Conservation (phyloP, 2,329 filamentous ascomycete species). For the Xylaria sp. region DNA sequence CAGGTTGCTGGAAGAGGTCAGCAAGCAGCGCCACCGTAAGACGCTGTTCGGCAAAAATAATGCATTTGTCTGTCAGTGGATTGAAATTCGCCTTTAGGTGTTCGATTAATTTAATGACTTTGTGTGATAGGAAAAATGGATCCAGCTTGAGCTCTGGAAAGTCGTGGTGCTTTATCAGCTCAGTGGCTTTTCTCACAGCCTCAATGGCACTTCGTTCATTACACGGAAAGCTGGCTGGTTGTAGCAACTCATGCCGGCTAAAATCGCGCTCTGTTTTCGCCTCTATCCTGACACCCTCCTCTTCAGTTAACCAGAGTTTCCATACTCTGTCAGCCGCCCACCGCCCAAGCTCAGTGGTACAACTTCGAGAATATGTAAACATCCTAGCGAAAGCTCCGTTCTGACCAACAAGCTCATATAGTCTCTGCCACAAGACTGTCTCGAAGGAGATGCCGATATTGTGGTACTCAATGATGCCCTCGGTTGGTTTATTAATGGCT, state of each 20-base stretch:
- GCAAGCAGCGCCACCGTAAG: constrained; percentile 77
- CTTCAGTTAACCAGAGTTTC: constrained; percentile 70
- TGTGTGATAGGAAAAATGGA: constrained; percentile 66
- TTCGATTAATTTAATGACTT: constrained; percentile 67
- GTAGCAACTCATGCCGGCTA: constrained; percentile 37
- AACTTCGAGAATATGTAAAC: constrained; percentile 64
- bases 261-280: constrained; percentile 55
- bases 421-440: constrained; percentile 67
- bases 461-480: constrained; percentile 63
- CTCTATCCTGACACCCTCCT: constrained; percentile 66
- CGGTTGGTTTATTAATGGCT: constrained; percentile 60
- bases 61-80: constrained; percentile 68
- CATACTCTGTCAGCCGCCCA: constrained; percentile 89
- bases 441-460: constrained; percentile 56
- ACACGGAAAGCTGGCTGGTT: constrained; percentile 35
- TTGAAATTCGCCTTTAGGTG: constrained; percentile 70
- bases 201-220: constrained; percentile 49
- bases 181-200: constrained; percentile 62
- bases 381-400: constrained; percentile 58
- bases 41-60: constrained; percentile 84
- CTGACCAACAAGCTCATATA: constrained; percentile 54
- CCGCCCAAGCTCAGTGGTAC: constrained; percentile 71
- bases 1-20: constrained; percentile 65
- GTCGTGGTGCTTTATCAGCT: constrained; percentile 58
- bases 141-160: constrained; percentile 47